These are phyloP conservation scores for Endogone sp. DNA, from an alignment of 192 early-diverging fungal species.

Conservation along the genomic window DNA sequence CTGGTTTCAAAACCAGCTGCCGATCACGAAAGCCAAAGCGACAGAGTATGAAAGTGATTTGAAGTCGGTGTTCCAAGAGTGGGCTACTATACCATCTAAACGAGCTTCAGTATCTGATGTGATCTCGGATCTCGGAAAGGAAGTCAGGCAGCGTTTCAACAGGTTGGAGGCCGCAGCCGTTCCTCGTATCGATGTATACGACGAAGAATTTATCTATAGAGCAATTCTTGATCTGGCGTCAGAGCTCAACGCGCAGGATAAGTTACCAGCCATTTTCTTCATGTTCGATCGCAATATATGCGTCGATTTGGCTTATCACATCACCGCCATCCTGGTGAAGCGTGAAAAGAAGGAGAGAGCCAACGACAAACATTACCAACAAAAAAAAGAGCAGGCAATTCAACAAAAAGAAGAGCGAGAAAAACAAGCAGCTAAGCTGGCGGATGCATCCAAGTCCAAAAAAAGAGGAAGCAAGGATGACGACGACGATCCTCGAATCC, in stretches of 20 bases:
- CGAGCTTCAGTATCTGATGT: background rate
- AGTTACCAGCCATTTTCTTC: slow-evolving; percentile 40
- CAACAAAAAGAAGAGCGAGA: slow-evolving; percentile 9
- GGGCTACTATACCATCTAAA: background rate
- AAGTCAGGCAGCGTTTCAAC: slow-evolving; percentile 5
- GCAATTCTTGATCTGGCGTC: slow-evolving; percentile 8
- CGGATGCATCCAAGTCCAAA: background rate
- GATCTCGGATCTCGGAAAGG: slow-evolving; percentile 1
- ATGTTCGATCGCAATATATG: slow-evolving; percentile 33
- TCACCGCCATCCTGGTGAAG: slow-evolving; percentile 16
- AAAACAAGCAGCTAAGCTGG: slow-evolving; percentile 7
- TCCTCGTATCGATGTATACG: slow-evolving; percentile 18
- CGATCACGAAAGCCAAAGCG: slow-evolving; percentile 23
- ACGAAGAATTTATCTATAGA: background rate
- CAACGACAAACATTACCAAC: slow-evolving; percentile 10
- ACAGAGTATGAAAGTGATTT: slow-evolving; percentile 26
- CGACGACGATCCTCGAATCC: background rate
- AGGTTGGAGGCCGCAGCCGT: slow-evolving; percentile 24
- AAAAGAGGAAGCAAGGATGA: background rate
- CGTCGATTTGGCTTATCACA: slow-evolving; percentile 9
- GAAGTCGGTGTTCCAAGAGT: slow-evolving; percentile 18
- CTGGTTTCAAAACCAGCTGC: slow-evolving; percentile 17
- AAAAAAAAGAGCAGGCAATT: slow-evolving; percentile 21
- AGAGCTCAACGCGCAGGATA: slow-evolving; percentile 31
- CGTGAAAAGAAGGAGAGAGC: slow-evolving; percentile 23